phyloP scores from a whole-genome alignment of 345 rosid genomes.

The Eucalyptus leucophloia region DNA sequence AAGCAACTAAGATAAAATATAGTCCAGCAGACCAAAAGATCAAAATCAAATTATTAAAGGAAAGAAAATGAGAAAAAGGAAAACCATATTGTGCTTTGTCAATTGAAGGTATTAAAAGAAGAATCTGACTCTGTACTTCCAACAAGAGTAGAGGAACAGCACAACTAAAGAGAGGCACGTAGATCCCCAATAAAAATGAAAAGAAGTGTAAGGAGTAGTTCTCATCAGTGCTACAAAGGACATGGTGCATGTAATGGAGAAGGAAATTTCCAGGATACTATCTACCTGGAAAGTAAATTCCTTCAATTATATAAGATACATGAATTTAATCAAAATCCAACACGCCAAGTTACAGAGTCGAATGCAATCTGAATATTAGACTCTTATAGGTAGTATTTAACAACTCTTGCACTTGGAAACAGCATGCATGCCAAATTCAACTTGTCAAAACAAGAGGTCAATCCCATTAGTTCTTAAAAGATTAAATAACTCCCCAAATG shows the following conservation, averaged over 20 bases:
- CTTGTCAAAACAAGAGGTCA: neutral
- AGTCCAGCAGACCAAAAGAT: neutral
- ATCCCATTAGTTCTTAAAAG: neutral
- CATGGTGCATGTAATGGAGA: neutral
- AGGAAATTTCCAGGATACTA: neutral
- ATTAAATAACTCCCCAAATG: neutral
- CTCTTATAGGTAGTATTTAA: neutral
- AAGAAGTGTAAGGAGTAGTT: neutral
- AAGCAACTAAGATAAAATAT: neutral
- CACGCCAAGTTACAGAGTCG: neutral
- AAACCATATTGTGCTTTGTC: neutral
- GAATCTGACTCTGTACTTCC: neutral
- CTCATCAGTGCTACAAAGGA: neutral
- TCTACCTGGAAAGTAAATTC: neutral
- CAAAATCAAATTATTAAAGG: neutral
- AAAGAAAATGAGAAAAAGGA: neutral
- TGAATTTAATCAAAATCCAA: neutral
- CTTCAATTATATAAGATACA: neutral
- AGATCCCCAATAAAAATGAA: neutral
- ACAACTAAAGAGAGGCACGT: neutral
- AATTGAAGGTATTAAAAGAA: neutral
- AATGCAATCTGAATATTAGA: neutral
- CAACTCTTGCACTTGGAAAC: neutral
- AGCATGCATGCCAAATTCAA: neutral
- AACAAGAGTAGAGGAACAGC: neutral